A percentile compares a stretch with the other conserved stretches of the same genome.
Conservation (phyloP, 1,284 basidiomycete species). For the Sphagnurus paluster region DNA sequence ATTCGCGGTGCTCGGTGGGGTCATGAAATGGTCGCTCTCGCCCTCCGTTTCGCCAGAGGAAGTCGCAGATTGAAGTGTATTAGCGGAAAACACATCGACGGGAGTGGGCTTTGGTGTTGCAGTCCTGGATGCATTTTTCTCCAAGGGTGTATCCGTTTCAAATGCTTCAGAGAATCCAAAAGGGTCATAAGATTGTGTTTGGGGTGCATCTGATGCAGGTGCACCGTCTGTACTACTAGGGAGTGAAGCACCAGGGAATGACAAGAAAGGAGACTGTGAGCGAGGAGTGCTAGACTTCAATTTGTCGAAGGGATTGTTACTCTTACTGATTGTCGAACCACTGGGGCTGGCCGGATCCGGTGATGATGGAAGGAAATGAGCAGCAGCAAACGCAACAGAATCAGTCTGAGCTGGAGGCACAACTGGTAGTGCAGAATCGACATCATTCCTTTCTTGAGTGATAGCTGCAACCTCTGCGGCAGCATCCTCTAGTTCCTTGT, state of each 20-base stretch:
- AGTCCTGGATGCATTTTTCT: constrained; percentile 9
- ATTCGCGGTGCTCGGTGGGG: constrained; percentile 53
- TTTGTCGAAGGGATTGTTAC: constrained; percentile 94
- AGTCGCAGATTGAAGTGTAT: constrained; percentile 22
- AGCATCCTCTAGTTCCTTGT: constrained; percentile 73
- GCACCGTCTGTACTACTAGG: constrained; percentile 12
- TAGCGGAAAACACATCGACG: constrained; percentile 14
- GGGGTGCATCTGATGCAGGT: constrained; percentile 3
- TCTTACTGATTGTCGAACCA: constrained; percentile 50
- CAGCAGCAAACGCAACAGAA: constrained; percentile 61
- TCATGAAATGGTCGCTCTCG: constrained; percentile 59
- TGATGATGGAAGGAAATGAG: constrained; percentile 68
- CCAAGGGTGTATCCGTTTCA: constrained; percentile 22
- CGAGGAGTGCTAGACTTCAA: constrained; percentile 52
- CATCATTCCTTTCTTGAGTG: constrained; percentile 57
- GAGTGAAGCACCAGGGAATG: constrained; percentile 45
- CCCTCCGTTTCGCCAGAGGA: constrained; percentile 34
- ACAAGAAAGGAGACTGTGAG: constrained; percentile 58
- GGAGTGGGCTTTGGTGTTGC: constrained; percentile 14
- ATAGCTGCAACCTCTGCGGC: constrained; percentile 52
- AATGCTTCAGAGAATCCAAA: constrained; percentile 59
- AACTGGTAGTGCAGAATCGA: constrained; percentile 51
- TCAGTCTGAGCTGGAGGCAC: constrained; percentile 35
- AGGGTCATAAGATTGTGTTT: constrained; percentile 40
- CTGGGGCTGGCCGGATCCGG: constrained; percentile 51